Base-by-base conservation (phyloP, 345 rosid genomes). In the Eucalyptus curtisii region DNA sequence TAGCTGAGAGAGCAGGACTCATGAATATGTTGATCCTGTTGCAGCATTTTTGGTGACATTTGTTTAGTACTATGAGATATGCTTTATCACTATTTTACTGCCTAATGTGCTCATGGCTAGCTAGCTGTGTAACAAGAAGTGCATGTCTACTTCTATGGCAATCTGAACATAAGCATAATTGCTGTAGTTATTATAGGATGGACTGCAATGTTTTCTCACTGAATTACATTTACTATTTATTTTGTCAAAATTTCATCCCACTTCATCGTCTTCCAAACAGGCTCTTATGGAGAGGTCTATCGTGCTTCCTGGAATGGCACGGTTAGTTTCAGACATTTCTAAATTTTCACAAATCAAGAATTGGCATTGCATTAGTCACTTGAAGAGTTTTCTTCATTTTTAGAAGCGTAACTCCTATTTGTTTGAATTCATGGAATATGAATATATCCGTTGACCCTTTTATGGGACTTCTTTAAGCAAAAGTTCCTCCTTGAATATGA, bases 241-340 rank as follows among this genome's bases (percentile, higher is more conserved):
- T 49, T n/a, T 49, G 22, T 12, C 76, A 14, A 48, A 33, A 80
- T 86, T 80, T 47, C 0, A 24, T 7, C 12, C 61, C 5, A 57
- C 88, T 89, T 44, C 66, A 25, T 81, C 37, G 49, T 90, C 55
- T 84, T 90, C 76, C 90, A 89, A 59, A 48, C 89, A 98, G 99
- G 99, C 87, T 98, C 99, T 61, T 97, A 95, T 90, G 99, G 99
- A 85, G 97, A 97, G 93, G 99, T 98, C 91, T 97, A 95, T 91
- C 94, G 88, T 89, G 99, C 99, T 89, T 96, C 94, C 87, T 96
- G 98, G 99, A 94, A 96, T 91, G 98, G 98, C 95, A 96, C 94
- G 93, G 99, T 98, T 92, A 93, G 98, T 92, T 91, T 89, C 86
- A 82, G 44, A 50, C 30, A 87, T 76, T 27, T 76, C 44, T 87